Conservation (phyloP, 768 basidiomycete species). For the Gloeopeniophorella convolvens region DNA sequence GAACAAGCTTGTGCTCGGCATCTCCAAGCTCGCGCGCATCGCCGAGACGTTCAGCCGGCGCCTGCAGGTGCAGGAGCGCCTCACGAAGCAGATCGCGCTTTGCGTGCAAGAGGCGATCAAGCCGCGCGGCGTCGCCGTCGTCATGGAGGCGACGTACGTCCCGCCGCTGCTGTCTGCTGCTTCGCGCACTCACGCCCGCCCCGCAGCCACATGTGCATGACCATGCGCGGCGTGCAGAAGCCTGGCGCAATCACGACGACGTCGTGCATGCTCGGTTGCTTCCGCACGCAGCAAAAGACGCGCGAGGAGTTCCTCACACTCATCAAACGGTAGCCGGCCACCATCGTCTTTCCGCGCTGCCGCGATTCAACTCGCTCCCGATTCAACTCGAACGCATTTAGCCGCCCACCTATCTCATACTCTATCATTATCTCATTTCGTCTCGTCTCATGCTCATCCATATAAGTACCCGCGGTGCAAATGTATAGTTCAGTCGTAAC, state of each 20-base stretch:
- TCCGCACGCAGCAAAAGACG: conserved; percentile 98
- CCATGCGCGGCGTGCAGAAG: conserved; percentile 99
- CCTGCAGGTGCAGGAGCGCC: conserved; percentile 93
- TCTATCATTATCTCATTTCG: not conserved
- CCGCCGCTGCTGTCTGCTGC: conserved; percentile 2
- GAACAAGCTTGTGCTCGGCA: conserved; percentile 85
- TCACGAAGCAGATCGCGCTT: conserved; percentile 95
- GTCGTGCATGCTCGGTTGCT: conserved; percentile 97
- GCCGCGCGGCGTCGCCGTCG: conserved; percentile 96
- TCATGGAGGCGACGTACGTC: conserved; percentile 95
- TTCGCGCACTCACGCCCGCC: conserved; percentile 6
- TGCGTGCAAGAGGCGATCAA: conserved; percentile 98
- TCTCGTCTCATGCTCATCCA: not conserved
- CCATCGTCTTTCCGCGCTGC: conserved; percentile 28
- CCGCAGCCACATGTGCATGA: conserved; percentile 95
- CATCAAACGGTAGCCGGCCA: conserved; percentile 45
- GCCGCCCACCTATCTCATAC: conserved; percentile 7
- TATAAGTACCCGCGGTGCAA: conserved; percentile 2
- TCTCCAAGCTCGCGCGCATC: conserved; percentile 94
- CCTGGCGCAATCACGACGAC: conserved; percentile 94
- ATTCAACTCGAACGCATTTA: conserved; percentile 6
- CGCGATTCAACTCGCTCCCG: conserved; percentile 45
- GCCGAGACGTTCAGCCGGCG: conserved; percentile 96
- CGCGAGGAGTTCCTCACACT: conserved; percentile 93
- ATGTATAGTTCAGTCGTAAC: conserved; percentile 16